Percentiles rank a stretch among this genome's conserved stretches.
Conservation (phyloP, 2,329 filamentous ascomycete genomes). For the Venturia oleaginea region DNA sequence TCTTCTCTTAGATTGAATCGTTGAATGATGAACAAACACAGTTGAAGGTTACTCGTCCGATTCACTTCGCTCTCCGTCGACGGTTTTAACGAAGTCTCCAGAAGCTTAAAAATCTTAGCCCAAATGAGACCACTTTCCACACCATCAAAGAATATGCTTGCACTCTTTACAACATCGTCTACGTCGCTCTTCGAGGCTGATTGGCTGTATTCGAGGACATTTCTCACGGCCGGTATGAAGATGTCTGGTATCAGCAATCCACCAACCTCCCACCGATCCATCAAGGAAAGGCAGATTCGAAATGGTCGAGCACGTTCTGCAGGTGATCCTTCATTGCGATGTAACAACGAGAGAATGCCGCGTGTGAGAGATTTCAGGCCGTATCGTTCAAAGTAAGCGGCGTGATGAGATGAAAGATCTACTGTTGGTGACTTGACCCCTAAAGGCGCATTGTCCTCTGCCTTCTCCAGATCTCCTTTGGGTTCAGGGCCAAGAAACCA, state of each 20-base stretch:
- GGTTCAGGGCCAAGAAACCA: slow-evolving; percentile 83
- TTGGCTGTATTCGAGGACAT: slow-evolving; percentile 64
- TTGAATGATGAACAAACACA: slow-evolving; percentile 72
- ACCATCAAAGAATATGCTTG: slow-evolving; percentile 93
- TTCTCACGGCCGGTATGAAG: slow-evolving; percentile 77
- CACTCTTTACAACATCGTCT: slow-evolving; percentile 80
- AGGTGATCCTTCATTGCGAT: slow-evolving; percentile 43
- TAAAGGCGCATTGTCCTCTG: slow-evolving; percentile 29
- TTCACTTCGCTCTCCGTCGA: slow-evolving; percentile 42
- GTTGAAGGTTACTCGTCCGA: slow-evolving; percentile 52
- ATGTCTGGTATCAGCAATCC: slow-evolving; percentile 79
- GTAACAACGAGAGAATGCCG: slow-evolving; percentile 70
- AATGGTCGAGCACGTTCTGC: slow-evolving; percentile 74
- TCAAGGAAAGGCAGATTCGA: slow-evolving; percentile 83
- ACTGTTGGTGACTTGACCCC: slow-evolving; percentile 40
- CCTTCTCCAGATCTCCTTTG: slow-evolving; percentile 29
- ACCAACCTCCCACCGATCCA: slow-evolving; percentile 98
- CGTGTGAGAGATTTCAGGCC: slow-evolving; percentile 66
- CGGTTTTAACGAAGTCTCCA: slow-evolving; percentile 41
- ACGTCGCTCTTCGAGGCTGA: slow-evolving; percentile 61
- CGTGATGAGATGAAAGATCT: slow-evolving; percentile 38
- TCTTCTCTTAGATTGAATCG: slow-evolving; percentile 94
- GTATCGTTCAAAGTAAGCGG: slow-evolving; percentile 67
- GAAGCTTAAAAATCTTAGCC: slow-evolving; percentile 63
- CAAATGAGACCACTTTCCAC: slow-evolving; percentile 93